Conservation (phyloP, 768 basidiomycete species). For the Agrocybe pediades region DNA sequence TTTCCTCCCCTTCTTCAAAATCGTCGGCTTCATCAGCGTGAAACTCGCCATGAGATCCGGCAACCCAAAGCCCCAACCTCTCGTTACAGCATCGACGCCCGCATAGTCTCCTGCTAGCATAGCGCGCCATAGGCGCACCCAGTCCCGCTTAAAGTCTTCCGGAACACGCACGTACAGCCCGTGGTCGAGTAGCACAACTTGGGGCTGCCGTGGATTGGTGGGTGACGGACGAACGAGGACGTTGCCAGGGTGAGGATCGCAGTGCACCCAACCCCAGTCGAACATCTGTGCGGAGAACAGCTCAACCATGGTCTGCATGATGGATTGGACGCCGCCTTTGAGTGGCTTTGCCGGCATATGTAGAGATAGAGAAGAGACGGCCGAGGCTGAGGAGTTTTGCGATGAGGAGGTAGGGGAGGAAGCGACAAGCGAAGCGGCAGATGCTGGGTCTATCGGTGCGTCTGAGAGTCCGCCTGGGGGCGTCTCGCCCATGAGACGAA, state of each 20-base stretch:
- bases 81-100: slow-evolving; percentile 51
- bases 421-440: slow-evolving; percentile 10
- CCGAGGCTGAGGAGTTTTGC: slow-evolving; percentile 7
- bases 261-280: slow-evolving; percentile 88
- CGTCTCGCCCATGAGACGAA: slow-evolving; percentile 57
- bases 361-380: slow-evolving; percentile 26
- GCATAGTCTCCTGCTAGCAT: slow-evolving; percentile 59
- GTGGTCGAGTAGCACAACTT: slow-evolving; percentile 89
- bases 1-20: slow-evolving; percentile 37
- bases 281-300: slow-evolving; percentile 91
- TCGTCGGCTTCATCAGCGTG: slow-evolving; percentile 65
- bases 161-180: slow-evolving; percentile 82
- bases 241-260: slow-evolving; percentile 79
- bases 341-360: slow-evolving; percentile 38
- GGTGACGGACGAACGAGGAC: slow-evolving; percentile 70
- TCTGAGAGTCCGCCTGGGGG: slow-evolving; percentile 7
- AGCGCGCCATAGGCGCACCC: slow-evolving; percentile 76
- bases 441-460: slow-evolving; percentile 6
- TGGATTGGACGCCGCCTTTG: slow-evolving; percentile 58
- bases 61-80: slow-evolving; percentile 66
- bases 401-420: slow-evolving; percentile 15
- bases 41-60: slow-evolving; percentile 78
- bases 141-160: slow-evolving; percentile 70
- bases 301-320: slow-evolving; percentile 88
- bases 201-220: slow-evolving; percentile 41